These are phyloP conservation scores for Cercospora zeae-maydis DNA, from an alignment of 2,329 filamentous ascomycete species.

Conservation along the genomic window DNA sequence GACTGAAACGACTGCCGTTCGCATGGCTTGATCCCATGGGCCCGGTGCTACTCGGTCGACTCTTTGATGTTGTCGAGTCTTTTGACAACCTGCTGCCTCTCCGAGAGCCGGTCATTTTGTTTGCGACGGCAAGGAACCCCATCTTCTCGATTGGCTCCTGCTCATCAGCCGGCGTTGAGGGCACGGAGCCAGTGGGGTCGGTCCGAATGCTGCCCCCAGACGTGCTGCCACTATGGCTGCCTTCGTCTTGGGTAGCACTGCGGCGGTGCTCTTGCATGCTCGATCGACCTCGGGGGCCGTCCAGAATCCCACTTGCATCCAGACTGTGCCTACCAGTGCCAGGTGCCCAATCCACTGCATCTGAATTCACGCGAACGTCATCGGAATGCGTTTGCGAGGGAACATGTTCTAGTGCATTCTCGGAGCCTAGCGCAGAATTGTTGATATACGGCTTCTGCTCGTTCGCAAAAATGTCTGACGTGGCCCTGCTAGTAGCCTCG, in stretches of 20 bases:
- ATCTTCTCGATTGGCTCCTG: slow-evolving; percentile 23
- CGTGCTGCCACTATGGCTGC: slow-evolving; percentile 32
- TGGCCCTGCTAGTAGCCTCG: slow-evolving; percentile 37
- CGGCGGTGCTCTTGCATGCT: slow-evolving; percentile 37
- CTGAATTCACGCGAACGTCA: slow-evolving; percentile 13
- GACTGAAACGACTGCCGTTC: slow-evolving; percentile 38
- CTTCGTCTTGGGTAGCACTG: slow-evolving; percentile 42
- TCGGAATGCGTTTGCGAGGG: slow-evolving; percentile 16
- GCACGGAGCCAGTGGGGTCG: slow-evolving; percentile 28
- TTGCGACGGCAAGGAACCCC: slow-evolving; percentile 32
- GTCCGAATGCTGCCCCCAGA: slow-evolving; percentile 27
- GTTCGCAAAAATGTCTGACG: slow-evolving; percentile 26
- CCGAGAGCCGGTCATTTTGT: slow-evolving; percentile 30
- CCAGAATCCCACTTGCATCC: slow-evolving; percentile 28
- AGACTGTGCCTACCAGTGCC: slow-evolving; percentile 28
- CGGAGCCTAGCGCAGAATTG: slow-evolving; percentile 20
- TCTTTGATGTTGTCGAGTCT: slow-evolving; percentile 34
- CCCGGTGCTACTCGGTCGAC: slow-evolving; percentile 40
- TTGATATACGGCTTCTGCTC: slow-evolving; percentile 29
- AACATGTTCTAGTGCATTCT: slow-evolving; percentile 20
- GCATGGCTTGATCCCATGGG: slow-evolving; percentile 19
- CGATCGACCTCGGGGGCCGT: slow-evolving; percentile 34
- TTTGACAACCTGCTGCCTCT: slow-evolving; percentile 28
- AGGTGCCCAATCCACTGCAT: slow-evolving; percentile 23
- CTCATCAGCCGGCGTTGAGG: slow-evolving; percentile 46